phyloP scores from a whole-genome alignment of 306 rosid genomes.

The Trifolium pratense region DNA sequence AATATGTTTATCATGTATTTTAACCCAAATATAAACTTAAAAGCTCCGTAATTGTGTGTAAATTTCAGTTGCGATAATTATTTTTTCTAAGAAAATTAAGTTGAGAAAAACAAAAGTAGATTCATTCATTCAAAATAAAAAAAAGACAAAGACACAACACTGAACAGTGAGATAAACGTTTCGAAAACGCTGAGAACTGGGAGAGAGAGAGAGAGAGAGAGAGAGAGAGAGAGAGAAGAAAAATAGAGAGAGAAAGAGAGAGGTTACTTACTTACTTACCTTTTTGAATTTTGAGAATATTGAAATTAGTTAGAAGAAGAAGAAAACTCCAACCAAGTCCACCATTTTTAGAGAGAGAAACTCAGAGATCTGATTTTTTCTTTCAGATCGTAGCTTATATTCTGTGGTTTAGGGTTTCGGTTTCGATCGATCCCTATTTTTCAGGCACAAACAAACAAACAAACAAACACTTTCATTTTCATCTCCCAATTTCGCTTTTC shows the following conservation, averaged over 20 bases:
- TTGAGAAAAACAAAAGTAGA: constrained; percentile 38
- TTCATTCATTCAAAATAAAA: constrained; percentile 43
- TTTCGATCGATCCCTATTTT: constrained; percentile 48
- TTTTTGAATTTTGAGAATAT: constrained; percentile 46
- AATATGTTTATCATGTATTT: too few species aligned
- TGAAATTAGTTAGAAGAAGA: constrained; percentile 25
- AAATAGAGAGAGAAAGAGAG: background rate
- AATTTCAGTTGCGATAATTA: too few species aligned
- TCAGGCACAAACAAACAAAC: too few species aligned
- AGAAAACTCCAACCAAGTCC: background rate
- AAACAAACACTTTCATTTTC: background rate
- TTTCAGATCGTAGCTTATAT: constrained; percentile 35
- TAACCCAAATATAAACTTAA: background rate
- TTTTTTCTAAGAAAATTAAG: too few species aligned
- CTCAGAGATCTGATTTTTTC: constrained; percentile 44
- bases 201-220: constrained; percentile 9
- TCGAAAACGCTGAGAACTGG: constrained; percentile 39
- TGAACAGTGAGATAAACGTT: constrained; percentile 38
- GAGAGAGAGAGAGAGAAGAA: background rate
- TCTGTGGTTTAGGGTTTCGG: constrained; percentile 50
- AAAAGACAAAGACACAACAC: constrained; percentile 18
- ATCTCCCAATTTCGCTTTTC: background rate
- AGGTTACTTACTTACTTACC: background rate
- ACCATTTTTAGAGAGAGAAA: constrained; percentile 45
- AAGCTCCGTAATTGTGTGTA: background rate